These are phyloP conservation scores for Nakazawaea molendinolei DNA, from an alignment of 805 yeast species.

Conservation along the genomic window DNA sequence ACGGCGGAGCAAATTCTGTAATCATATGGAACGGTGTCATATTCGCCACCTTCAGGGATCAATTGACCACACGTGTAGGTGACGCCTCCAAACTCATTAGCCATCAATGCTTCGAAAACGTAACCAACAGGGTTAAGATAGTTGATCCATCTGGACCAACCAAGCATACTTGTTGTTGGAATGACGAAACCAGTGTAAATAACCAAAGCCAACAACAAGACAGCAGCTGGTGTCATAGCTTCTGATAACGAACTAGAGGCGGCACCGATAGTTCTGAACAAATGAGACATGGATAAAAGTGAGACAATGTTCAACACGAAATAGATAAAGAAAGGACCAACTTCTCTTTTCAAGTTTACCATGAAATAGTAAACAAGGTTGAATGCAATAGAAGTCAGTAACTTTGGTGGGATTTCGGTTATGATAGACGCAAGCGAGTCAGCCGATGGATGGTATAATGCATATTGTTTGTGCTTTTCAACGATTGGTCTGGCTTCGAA, in stretches of 20 bases:
- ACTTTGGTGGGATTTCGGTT: constrained; percentile 50
- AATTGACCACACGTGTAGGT: constrained; percentile 28
- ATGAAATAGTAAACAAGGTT: constrained; percentile 46
- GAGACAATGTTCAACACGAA: constrained; percentile 34
- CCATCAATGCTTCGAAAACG: constrained; percentile 37
- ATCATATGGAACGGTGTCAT: constrained; percentile 17
- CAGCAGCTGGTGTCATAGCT: constrained; percentile 39
- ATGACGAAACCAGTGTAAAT: constrained; percentile 43
- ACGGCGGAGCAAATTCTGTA: constrained; percentile 44
- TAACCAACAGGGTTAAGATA: constrained; percentile 39
- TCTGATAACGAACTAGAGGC: constrained; percentile 27
- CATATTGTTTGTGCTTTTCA: constrained; percentile 52
- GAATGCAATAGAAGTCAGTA: constrained; percentile 37
- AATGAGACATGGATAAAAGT: constrained; percentile 50
- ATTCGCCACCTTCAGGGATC: constrained; percentile 39
- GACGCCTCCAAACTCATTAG: constrained; percentile 38
- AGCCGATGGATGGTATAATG: constrained; percentile 55
- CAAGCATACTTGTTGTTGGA: constrained; percentile 37
- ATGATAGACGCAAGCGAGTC: constrained; percentile 57
- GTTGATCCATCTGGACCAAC: constrained; percentile 46
- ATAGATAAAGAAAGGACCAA: constrained; percentile 53
- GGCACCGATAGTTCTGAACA: constrained; percentile 36
- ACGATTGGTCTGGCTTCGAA: constrained; percentile 47
- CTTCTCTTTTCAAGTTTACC: constrained; percentile 42
- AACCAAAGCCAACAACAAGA: constrained; percentile 31